Evolutionary conservation across 2,329 filamentous ascomycete genomes (phyloP).

Genomic region (Cadophora malorum): DNA sequence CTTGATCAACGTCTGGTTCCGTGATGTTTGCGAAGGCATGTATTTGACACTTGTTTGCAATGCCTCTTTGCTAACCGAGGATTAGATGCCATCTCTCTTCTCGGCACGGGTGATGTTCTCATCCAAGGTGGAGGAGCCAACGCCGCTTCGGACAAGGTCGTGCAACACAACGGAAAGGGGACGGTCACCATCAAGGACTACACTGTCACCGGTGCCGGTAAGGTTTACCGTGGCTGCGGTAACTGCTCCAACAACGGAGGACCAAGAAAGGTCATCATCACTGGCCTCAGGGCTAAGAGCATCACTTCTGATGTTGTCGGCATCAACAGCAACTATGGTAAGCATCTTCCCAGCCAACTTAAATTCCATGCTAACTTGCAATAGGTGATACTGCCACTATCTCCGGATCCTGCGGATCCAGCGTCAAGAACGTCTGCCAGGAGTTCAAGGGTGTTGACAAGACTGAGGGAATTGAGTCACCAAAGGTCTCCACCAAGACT

Average conservation of each 20-base stretch:
- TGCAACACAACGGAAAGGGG: slow-evolving; percentile 15
- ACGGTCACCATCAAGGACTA: slow-evolving; percentile 16
- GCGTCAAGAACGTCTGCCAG: slow-evolving; percentile 35
- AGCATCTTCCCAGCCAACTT: not conserved
- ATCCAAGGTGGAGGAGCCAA: slow-evolving; percentile 19
- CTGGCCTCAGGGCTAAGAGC: not conserved
- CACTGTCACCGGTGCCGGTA: slow-evolving; percentile 16
- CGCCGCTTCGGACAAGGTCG: slow-evolving; percentile 12
- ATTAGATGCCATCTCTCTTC: slow-evolving; percentile 1
- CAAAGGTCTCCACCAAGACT: slow-evolving; percentile 27
- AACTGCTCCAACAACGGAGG: slow-evolving; percentile 9
- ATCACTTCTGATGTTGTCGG: slow-evolving; percentile 10
- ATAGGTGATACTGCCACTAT: slow-evolving; percentile 45
- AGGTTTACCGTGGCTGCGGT: slow-evolving; percentile 15
- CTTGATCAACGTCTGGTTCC: slow-evolving; percentile 40
- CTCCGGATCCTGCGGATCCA: slow-evolving; percentile 32
- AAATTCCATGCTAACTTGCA: slow-evolving; percentile 21
- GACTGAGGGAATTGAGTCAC: slow-evolving; percentile 11
- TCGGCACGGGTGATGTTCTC: slow-evolving; percentile 9
- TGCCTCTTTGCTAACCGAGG: not conserved
- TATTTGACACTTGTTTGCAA: not conserved
- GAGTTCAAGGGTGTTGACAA: slow-evolving; percentile 36
- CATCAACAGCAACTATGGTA: slow-evolving; percentile 42
- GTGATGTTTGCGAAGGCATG: slow-evolving; percentile 24
- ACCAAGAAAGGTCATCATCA: slow-evolving; percentile 10